Conservation (phyloP, 129 eudicot species). For the Tagetes patula region DNA sequence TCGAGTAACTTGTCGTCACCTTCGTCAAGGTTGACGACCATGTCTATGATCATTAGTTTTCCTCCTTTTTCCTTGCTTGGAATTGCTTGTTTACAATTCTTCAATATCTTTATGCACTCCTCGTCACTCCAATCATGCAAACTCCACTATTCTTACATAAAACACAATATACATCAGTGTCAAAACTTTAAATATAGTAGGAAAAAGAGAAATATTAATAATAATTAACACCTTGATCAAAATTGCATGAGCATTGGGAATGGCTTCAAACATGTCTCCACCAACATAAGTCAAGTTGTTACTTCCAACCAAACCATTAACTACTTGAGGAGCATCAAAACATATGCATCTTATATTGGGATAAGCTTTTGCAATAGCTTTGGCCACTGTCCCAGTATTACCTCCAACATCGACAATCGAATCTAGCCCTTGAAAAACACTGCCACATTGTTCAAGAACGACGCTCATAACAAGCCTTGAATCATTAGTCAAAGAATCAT, state of each 20-base stretch:
- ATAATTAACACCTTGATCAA: slow-evolving; percentile 19
- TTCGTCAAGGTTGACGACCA: slow-evolving; percentile 17
- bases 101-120: slow-evolving; percentile 29
- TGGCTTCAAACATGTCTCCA: slow-evolving; percentile 32
- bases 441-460: not conserved
- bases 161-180: not conserved
- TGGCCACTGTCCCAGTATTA: slow-evolving; percentile 34
- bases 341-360: slow-evolving; percentile 10
- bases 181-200: not conserved
- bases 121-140: slow-evolving; percentile 33
- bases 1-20: not conserved
- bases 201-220: not conserved
- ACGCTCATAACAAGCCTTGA: slow-evolving; percentile 5
- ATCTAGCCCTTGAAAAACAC: slow-evolving; percentile 16
- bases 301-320: slow-evolving; percentile 26
- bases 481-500: slow-evolving; percentile 32
- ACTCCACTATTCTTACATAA: not conserved
- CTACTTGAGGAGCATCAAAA: slow-evolving; percentile 45
- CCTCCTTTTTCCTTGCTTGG: slow-evolving; percentile 28
- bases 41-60: slow-evolving; percentile 25
- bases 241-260: slow-evolving; percentile 28
- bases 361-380: slow-evolving; percentile 24
- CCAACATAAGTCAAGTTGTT: slow-evolving; percentile 20
- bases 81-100: slow-evolving; percentile 27
- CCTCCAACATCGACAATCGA: slow-evolving; percentile 47